Evolutionary conservation across 2,329 filamentous ascomycete species (phyloP).

Genomic region (Phaeosphaeriaceae sp.): DNA sequence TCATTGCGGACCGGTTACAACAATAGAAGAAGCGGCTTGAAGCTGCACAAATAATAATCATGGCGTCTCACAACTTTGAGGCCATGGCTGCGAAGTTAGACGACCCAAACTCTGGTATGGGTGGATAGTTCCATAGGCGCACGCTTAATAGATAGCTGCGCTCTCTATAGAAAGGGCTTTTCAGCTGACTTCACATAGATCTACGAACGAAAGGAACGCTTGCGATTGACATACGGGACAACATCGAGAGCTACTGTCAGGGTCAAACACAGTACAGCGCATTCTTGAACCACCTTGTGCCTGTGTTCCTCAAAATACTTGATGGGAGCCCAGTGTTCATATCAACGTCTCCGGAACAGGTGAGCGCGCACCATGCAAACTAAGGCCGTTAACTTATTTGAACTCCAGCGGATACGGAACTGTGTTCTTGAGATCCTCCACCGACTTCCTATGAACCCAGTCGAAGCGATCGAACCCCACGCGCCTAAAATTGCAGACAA

Average conservation of each 20-base stretch:
- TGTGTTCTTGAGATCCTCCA: constrained; percentile 95
- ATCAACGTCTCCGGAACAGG: constrained; percentile 88
- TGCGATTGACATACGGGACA: constrained; percentile 86
- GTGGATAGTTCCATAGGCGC: not conserved
- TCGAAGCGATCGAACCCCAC: constrained; percentile 85
- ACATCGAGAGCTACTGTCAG: constrained; percentile 84
- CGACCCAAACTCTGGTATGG: constrained; percentile 49
- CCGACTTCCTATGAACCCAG: constrained; percentile 75
- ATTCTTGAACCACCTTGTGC: constrained; percentile 88
- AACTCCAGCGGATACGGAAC: constrained; percentile 79
- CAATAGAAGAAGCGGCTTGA: constrained; percentile 27
- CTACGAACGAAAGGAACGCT: constrained; percentile 80
- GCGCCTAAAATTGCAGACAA: constrained; percentile 88
- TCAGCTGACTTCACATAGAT: constrained; percentile 62
- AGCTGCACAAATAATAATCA: constrained; percentile 35
- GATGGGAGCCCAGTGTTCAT: constrained; percentile 88
- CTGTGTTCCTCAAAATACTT: constrained; percentile 84
- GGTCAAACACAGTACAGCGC: constrained; percentile 76
- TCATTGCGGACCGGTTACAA: constrained; percentile 10
- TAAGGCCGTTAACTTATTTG: constrained; percentile 15
- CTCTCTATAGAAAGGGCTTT: not conserved
- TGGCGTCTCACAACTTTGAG: constrained; percentile 54
- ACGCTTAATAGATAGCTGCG: constrained; percentile 1
- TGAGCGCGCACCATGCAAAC: constrained; percentile 50
- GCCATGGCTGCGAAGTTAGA: constrained; percentile 56